Evolutionary conservation across 1,284 basidiomycete species (phyloP), one percentile per base, ranked within the genome.

Genomic region (Phenoliferia sp.): DNA sequence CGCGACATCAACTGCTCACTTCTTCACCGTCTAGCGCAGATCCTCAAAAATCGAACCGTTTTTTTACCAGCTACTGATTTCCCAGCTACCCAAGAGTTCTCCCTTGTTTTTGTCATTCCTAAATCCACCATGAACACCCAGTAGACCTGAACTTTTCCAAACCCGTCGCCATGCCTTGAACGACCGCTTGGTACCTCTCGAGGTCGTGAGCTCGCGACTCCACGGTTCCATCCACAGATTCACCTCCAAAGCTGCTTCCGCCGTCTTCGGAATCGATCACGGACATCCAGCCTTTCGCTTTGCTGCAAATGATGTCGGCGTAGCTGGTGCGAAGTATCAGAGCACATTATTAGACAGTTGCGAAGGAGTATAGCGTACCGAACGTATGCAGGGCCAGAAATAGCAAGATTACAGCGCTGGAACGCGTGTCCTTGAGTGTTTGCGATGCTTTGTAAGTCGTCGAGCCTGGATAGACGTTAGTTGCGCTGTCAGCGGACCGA

Each of bases 401-500:
- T 59, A 3, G 66, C 62, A n/a, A 55, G 52, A 39, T 48, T 57
- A 26, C 62, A 64, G 2, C 66, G 59, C 44, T 67, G 66, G 44
- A 33, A 64, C 0, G 55, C 31, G 54, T 67, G 59, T 3, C 39
- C 34, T 1, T 56, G 55, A 3, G 60, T 34, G 34, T 61, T 29
- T 22, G 16, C 34, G 26, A 61, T 39, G 1, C 22, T 22, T 57
- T 67, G 62, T 3, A 62, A 22, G 15, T 61, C 33, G 34, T 67
- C 62, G 15, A 62, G 32, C 1, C 66, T 67, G 34, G 16, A 15
- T 7, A 3, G 19, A 15, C 48, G 48, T 52, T 19, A 52, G 48
- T 5, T 52, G 22, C 39, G 39, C 22, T 52, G n/a, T n/a, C n/a
- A n/a, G n/a, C n/a, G n/a, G n/a, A n/a, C n/a, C n/a, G n/a, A n/a